Evolutionary conservation across 768 basidiomycete species (phyloP).

Genomic region (Suillus paluster): DNA sequence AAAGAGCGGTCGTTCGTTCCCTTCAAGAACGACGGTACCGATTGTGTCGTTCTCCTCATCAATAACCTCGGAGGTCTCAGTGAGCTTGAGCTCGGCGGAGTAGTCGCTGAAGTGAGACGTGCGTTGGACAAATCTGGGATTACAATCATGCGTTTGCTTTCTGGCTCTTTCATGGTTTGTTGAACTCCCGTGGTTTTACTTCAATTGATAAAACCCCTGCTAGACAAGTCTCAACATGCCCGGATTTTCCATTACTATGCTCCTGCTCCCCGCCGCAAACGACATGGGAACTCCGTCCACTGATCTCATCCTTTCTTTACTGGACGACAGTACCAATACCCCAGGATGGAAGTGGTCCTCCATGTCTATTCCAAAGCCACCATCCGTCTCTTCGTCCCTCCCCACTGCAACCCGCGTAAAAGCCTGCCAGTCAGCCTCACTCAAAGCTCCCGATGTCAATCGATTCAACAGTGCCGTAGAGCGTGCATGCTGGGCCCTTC

Average conservation of each 20-base stretch:
- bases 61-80: slow-evolving; percentile 90
- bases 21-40: slow-evolving; percentile 62
- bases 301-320: slow-evolving; percentile 59
- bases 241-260: slow-evolving; percentile 84
- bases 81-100: slow-evolving; percentile 76
- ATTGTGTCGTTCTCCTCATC: slow-evolving; percentile 77
- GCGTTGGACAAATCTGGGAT: slow-evolving; percentile 62
- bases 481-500: slow-evolving; percentile 65
- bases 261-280: slow-evolving; percentile 64
- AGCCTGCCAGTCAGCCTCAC: slow-evolving; percentile 13
- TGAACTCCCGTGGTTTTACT: not conserved
- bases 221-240: slow-evolving; percentile 94
- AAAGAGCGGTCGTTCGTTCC: slow-evolving; percentile 78
- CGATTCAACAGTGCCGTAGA: slow-evolving; percentile 59
- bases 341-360: slow-evolving; percentile 90
- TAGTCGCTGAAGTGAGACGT: slow-evolving; percentile 63
- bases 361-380: slow-evolving; percentile 39
- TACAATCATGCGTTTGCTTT: slow-evolving; percentile 62
- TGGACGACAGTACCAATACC: slow-evolving; percentile 68
- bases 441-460: slow-evolving; percentile 48
- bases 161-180: slow-evolving; percentile 86
- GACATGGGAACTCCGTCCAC: slow-evolving; percentile 43
- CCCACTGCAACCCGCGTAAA: slow-evolving; percentile 11
- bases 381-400: slow-evolving; percentile 16
- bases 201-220: slow-evolving; percentile 8